Conservation (phyloP, 2,329 filamentous ascomycete species). For the Fusarium penzigii region DNA sequence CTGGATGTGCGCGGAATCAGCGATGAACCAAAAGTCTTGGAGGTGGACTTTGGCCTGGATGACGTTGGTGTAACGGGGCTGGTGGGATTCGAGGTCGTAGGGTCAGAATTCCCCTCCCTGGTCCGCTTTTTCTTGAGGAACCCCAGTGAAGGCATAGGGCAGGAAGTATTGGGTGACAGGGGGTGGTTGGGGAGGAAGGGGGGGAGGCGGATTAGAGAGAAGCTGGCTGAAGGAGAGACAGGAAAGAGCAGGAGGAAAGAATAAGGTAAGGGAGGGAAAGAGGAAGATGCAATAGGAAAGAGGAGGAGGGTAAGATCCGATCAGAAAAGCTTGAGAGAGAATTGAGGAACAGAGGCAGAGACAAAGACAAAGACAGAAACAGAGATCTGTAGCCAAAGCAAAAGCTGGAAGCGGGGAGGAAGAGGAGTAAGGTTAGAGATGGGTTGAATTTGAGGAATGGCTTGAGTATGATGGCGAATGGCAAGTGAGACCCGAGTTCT, state of each 20-base stretch:
- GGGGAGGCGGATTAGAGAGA: slow-evolving; percentile 1
- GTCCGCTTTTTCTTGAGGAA: slow-evolving; percentile 99
- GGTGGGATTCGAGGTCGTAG: slow-evolving; percentile 65
- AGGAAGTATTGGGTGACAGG: slow-evolving; percentile 9
- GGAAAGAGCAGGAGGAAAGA: slow-evolving; percentile 11
- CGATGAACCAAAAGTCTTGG: no score
- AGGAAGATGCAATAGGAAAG: slow-evolving; percentile 9
- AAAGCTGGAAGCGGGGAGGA: no score
- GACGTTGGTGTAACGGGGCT: slow-evolving; percentile 63
- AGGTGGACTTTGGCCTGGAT: no score
- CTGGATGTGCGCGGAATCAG: no score
- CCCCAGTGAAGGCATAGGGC: slow-evolving; percentile 86
- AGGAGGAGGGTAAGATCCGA: slow-evolving; percentile 10
- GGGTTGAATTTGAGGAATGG: no score
- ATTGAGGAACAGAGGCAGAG: slow-evolving; percentile 23
- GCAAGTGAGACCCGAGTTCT: no score
- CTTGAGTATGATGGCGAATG: no score
- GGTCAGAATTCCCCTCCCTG: slow-evolving; percentile 80
- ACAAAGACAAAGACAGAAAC: no score
- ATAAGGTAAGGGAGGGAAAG: no score
- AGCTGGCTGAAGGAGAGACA: slow-evolving; percentile 14
- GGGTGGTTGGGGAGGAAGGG: slow-evolving; percentile 3
- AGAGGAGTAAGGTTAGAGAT: no score
- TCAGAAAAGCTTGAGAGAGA: slow-evolving; percentile 5
- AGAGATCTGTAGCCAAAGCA: no score